Evolutionary conservation across 169 alveolate genomes (phyloP).

Genomic region (Cryptosporidium sp.): DNA sequence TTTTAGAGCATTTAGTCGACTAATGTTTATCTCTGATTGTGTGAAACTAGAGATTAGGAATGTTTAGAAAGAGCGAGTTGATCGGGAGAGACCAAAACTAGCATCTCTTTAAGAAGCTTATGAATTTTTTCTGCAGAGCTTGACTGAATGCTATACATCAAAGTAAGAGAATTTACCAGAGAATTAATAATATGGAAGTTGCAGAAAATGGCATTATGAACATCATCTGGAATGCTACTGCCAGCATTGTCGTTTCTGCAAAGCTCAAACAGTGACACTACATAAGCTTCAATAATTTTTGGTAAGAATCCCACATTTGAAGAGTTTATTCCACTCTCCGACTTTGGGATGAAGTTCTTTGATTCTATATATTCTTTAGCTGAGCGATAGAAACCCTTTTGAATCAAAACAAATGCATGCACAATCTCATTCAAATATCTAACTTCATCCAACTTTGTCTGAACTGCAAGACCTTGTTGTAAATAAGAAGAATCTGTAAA

Average conservation of each 20-base stretch:
- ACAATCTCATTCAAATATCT: slow-evolving; percentile 43
- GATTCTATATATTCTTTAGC: slow-evolving; percentile 71
- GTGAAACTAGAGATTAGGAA: slow-evolving; percentile 3
- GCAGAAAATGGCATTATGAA: slow-evolving; percentile 31
- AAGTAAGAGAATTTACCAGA: slow-evolving; percentile 19
- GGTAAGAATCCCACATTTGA: slow-evolving; percentile 34
- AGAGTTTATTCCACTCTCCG: slow-evolving; percentile 42
- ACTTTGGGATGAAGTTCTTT: slow-evolving; percentile 43
- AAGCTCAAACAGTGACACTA: slow-evolving; percentile 56
- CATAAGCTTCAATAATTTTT: slow-evolving; percentile 63
- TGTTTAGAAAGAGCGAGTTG: slow-evolving; percentile 44
- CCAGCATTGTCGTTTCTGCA: slow-evolving; percentile 34
- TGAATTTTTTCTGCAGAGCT: slow-evolving; percentile 37
- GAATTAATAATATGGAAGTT: slow-evolving; percentile 53
- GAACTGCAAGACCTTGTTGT: slow-evolving; percentile 20
- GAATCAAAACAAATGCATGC: slow-evolving; percentile 52
- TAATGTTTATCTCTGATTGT: not conserved
- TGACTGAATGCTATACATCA: slow-evolving; percentile 37
- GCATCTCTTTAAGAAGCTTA: slow-evolving; percentile 62
- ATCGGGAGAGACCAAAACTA: slow-evolving; percentile 48
- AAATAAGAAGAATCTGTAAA: not conserved
- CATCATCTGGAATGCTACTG: slow-evolving; percentile 36
- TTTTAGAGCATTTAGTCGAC: not conserved
- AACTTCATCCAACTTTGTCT: slow-evolving; percentile 32
- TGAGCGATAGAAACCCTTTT: slow-evolving; percentile 54